Conservation (phyloP, 164 flowering plant species). For the Aristolochia contorta region DNA sequence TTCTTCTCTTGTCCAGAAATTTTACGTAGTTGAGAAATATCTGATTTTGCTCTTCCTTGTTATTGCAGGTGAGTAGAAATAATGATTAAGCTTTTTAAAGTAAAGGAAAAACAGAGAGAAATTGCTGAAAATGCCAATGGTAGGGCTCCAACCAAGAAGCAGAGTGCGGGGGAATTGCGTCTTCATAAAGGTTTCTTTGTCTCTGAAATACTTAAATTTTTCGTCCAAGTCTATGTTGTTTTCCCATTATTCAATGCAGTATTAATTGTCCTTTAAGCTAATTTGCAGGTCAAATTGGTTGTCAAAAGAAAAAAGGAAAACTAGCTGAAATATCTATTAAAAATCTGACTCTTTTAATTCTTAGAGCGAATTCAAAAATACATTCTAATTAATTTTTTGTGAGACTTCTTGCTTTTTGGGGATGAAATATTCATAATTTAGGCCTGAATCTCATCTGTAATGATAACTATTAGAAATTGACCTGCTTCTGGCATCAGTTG, state of each 20-base stretch:
- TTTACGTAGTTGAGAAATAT: not conserved
- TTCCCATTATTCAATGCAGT: too few species aligned
- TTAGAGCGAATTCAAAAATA: too few species aligned
- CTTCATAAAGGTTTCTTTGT: conserved; percentile 34
- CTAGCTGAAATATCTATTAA: too few species aligned
- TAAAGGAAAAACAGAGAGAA: conserved; percentile 54
- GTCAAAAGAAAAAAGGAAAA: too few species aligned
- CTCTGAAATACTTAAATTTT: too few species aligned
- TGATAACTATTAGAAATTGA: not conserved
- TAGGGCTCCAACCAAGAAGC: conserved; percentile 45
- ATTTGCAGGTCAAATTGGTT: too few species aligned
- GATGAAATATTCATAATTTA: not conserved
- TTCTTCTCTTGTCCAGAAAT: too few species aligned
- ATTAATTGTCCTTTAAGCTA: too few species aligned
- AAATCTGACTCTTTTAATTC: too few species aligned
- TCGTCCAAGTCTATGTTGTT: too few species aligned
- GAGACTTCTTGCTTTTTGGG: not conserved
- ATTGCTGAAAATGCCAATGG: conserved; percentile 49
- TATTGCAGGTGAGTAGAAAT: not conserved
- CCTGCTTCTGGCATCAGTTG: too few species aligned
- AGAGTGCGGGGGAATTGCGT: conserved; percentile 52
- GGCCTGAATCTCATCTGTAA: not conserved
- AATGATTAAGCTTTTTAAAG: conserved; percentile 42
- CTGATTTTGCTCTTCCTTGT: not conserved
- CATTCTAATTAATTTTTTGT: too few species aligned